Percentiles rank a stretch among this genome's conserved stretches.
phyloP scores from a whole-genome alignment of 192 early-diverging fungal species.

The Coemansia sp. region DNA sequence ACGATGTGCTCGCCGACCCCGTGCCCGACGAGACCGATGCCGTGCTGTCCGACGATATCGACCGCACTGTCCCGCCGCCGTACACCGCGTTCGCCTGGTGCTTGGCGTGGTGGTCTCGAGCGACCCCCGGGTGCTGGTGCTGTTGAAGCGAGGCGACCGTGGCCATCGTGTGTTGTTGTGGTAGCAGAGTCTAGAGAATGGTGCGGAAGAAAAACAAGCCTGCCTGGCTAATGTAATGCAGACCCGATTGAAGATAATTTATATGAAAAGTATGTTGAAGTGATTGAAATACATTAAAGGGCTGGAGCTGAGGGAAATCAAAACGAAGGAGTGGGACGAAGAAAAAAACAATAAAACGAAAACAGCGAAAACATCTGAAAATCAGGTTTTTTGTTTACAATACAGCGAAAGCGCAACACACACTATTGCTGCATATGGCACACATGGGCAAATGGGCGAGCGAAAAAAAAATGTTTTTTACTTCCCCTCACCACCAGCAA shows the following conservation, averaged over 20 bases:
- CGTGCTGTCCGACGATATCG: conserved; percentile 28
- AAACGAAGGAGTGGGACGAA: neutral
- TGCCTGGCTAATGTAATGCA: neutral
- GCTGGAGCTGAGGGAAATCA: neutral
- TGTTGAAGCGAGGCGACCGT: conserved; percentile 11
- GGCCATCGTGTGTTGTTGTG: conserved; percentile 11
- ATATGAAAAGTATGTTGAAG: no score
- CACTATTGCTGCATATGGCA: no score
- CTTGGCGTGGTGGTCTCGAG: neutral
- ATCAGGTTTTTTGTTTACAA: no score
- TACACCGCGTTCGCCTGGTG: neutral
- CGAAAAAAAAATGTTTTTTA: no score
- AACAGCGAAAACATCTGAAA: no score
- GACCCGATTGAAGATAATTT: no score
- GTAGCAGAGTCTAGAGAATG: neutral
- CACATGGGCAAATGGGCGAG: no score
- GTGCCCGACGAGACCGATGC: neutral
- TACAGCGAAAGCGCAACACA: no score
- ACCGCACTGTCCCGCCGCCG: conserved; percentile 16
- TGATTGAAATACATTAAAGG: neutral
- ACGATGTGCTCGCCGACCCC: conserved; percentile 10
- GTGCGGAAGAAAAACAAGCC: conserved; percentile 2
- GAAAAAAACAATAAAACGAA: no score
- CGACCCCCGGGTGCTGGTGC: neutral
- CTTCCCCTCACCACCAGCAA: no score